phyloP scores from a whole-genome alignment of 495 filamentous ascomycete genomes.

The Penicillium riverlandense region DNA sequence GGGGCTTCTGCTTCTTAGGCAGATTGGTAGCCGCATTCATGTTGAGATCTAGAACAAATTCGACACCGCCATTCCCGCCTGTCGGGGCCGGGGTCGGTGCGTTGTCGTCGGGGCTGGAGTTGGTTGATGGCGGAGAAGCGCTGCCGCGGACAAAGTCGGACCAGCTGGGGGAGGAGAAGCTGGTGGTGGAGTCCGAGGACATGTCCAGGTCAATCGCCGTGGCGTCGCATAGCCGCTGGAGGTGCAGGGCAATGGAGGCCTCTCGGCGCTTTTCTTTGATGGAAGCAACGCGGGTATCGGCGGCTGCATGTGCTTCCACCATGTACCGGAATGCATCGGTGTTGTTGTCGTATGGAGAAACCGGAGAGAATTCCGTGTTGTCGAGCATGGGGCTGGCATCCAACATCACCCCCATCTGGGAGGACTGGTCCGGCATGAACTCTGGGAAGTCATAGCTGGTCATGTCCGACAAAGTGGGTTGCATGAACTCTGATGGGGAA shows the following conservation, averaged over 20 bases:
- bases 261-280: conserved; percentile 40
- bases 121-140: conserved; percentile 13
- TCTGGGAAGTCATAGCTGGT: conserved; percentile 17
- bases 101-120: conserved; percentile 12
- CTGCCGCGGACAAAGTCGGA: conserved; percentile 25
- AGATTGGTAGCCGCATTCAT: conserved; percentile 38
- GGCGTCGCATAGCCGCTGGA: conserved; percentile 32
- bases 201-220: conserved; percentile 21
- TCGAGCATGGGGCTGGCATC: conserved; percentile 20
- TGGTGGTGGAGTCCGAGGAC: conserved; percentile 26
- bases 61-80: conserved; percentile 20
- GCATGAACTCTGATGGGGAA: conserved; percentile 12
- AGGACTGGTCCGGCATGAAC: conserved; percentile 13
- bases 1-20: conserved; percentile 40
- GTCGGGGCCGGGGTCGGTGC: conserved; percentile 9
- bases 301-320: conserved; percentile 35
- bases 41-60: conserved; percentile 42
- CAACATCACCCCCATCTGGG: conserved; percentile 15
- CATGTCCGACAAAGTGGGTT: conserved; percentile 22
- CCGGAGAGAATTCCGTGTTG: conserved; percentile 12
- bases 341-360: conserved; percentile 13
- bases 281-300: conserved; percentile 25
- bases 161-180: conserved; percentile 31
- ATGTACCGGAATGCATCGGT: conserved; percentile 23
- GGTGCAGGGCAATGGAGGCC: conserved; percentile 34